These are phyloP conservation scores for Symmetrospora coprosmae DNA, from an alignment of 768 basidiomycete genomes.

Conservation along the genomic window DNA sequence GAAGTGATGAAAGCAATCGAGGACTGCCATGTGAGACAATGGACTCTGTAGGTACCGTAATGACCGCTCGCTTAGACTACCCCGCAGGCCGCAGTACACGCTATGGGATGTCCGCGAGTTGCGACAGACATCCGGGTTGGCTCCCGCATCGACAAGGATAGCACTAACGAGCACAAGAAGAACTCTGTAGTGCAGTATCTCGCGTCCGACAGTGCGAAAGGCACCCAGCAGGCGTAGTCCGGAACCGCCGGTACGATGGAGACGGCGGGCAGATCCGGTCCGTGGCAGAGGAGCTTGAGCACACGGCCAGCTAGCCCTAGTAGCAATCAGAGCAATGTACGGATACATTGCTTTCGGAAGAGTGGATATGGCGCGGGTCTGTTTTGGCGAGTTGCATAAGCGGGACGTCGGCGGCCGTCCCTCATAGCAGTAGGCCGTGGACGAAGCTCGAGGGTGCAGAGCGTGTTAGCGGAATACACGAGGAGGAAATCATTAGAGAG, in stretches of 20 bases:
- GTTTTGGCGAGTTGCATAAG: no score
- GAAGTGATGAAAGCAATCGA: conserved; percentile 21
- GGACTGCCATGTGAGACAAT: conserved; percentile 9
- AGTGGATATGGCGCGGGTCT: background rate
- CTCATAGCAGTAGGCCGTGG: no score
- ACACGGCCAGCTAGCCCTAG: no score
- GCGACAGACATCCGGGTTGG: conserved; percentile 11
- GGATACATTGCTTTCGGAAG: background rate
- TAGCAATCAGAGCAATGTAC: no score
- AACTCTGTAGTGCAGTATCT: conserved; percentile 8
- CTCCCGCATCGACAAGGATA: conserved; percentile 12
- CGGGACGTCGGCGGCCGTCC: no score
- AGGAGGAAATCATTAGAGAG: no score
- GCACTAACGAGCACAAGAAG: conserved; percentile 21
- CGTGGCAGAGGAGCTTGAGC: background rate
- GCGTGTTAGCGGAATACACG: no score
- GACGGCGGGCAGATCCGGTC: background rate
- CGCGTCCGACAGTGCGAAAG: background rate
- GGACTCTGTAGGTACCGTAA: background rate
- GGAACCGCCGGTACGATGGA: background rate
- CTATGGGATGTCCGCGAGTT: conserved; percentile 19
- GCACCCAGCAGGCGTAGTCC: background rate
- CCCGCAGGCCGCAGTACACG: conserved; percentile 14
- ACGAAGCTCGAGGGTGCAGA: no score
- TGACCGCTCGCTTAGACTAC: background rate